phyloP scores from a whole-genome alignment of 148 eudicot genomes.

The Fagopyrum homotropicum region DNA sequence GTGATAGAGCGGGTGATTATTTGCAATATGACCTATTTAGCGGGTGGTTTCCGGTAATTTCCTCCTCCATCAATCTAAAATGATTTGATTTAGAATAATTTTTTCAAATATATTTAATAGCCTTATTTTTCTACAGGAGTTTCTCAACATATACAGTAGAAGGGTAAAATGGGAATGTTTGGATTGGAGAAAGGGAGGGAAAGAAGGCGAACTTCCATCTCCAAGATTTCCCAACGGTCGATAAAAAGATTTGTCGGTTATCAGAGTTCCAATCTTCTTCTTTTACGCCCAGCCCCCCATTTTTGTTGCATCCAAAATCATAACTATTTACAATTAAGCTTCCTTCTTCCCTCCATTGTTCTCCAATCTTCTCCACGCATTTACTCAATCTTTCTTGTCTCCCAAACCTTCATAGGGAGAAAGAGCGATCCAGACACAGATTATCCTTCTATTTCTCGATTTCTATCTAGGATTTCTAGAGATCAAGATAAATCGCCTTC shows the following conservation, averaged over 20 bases:
- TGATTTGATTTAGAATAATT: too few species aligned
- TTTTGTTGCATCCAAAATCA: background rate
- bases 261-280: background rate
- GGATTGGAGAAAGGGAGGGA: background rate
- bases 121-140: background rate
- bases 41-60: too few species aligned
- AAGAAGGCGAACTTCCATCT: background rate
- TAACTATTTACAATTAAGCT: background rate
- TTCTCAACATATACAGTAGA: background rate
- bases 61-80: too few species aligned
- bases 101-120: too few species aligned
- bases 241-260: background rate
- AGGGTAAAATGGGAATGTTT: background rate
- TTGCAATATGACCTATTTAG: too few species aligned
- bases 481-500: background rate
- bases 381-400: background rate
- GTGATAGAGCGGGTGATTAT: too few species aligned
- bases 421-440: background rate
- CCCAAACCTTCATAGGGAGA: slow-evolving; percentile 8
- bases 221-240: slow-evolving; percentile 11
- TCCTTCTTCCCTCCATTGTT: slow-evolving; percentile 10
- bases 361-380: background rate
- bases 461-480: background rate
- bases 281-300: background rate
- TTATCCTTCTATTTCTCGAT: background rate